These are phyloP conservation scores for Bacterosira constricta DNA, from an alignment of 108 stramenopile genomes.

Conservation along the genomic window DNA sequence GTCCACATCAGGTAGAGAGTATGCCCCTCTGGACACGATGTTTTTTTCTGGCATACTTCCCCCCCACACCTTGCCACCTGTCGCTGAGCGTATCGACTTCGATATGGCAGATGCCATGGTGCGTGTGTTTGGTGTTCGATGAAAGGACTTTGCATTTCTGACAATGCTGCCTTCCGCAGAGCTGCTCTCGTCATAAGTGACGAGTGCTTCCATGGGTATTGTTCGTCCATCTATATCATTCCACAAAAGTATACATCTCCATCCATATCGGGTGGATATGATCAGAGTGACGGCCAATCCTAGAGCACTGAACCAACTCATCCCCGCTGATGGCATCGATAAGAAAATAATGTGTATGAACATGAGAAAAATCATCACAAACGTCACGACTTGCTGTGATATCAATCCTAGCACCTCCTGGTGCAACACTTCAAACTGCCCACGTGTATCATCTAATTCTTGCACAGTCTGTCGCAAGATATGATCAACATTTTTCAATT, in stretches of 20 bases:
- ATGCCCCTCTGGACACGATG: constrained; percentile 16
- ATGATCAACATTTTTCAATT: constrained; percentile 38
- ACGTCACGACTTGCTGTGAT: constrained; percentile 29
- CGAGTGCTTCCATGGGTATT: constrained; percentile 6
- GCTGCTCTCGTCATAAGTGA: neutral
- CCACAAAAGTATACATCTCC: constrained; percentile 10
- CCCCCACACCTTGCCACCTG: neutral
- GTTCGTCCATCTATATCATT: constrained; percentile 4
- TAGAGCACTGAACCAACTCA: constrained; percentile 12
- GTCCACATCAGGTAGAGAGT: constrained; percentile 31
- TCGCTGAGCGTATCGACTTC: neutral
- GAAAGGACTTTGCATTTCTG: neutral
- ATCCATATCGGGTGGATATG: neutral
- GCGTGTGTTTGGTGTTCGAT: neutral
- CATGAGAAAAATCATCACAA: constrained; percentile 14
- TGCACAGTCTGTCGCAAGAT: constrained; percentile 35
- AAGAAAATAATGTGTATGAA: constrained; percentile 11
- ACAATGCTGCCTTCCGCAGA: neutral
- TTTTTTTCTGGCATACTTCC: constrained; percentile 1
- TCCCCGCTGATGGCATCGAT: neutral
- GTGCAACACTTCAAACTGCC: constrained; percentile 41
- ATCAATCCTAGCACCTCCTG: constrained; percentile 28
- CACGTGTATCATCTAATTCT: constrained; percentile 34
- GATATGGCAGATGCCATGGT: neutral
- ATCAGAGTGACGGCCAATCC: constrained; percentile 9